These are phyloP conservation scores for Xanthoconium purpureum DNA, from an alignment of 768 basidiomycete species.

Conservation along the genomic window DNA sequence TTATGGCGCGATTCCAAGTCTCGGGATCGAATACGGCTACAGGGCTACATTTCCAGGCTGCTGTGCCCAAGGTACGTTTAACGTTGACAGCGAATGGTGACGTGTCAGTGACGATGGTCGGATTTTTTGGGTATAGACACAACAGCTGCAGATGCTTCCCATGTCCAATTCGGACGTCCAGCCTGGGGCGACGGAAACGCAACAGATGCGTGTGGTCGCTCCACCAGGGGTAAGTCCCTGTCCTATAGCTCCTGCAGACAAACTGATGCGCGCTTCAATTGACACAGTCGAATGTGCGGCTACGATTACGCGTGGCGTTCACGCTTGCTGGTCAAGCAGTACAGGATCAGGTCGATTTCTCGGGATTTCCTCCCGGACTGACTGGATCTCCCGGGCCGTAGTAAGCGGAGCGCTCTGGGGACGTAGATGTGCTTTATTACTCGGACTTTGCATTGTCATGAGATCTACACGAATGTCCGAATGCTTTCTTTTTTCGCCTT, in stretches of 20 bases:
- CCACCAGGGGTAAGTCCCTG: constrained; percentile 71
- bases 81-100: background rate
- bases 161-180: constrained; percentile 85
- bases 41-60: constrained; percentile 91
- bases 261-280: constrained; percentile 5
- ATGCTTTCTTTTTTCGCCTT: background rate
- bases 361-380: constrained; percentile 78
- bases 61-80: constrained; percentile 81
- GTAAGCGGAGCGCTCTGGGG: constrained; percentile 4
- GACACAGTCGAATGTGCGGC: constrained; percentile 70
- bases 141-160: constrained; percentile 96
- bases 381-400: constrained; percentile 42
- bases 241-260: background rate
- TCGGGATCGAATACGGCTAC: constrained; percentile 49
- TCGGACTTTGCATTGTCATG: constrained; percentile 11
- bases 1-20: constrained; percentile 83
- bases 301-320: constrained; percentile 84
- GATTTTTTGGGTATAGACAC: constrained; percentile 55
- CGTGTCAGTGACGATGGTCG: background rate
- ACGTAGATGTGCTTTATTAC: constrained; percentile 16
- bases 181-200: constrained; percentile 83
- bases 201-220: constrained; percentile 90
- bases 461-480: constrained; percentile 22
- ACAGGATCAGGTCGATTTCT: constrained; percentile 94
- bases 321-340: constrained; percentile 61